phyloP scores from a whole-genome alignment of 2,329 filamentous ascomycete species.

The Penicillium sp. region DNA sequence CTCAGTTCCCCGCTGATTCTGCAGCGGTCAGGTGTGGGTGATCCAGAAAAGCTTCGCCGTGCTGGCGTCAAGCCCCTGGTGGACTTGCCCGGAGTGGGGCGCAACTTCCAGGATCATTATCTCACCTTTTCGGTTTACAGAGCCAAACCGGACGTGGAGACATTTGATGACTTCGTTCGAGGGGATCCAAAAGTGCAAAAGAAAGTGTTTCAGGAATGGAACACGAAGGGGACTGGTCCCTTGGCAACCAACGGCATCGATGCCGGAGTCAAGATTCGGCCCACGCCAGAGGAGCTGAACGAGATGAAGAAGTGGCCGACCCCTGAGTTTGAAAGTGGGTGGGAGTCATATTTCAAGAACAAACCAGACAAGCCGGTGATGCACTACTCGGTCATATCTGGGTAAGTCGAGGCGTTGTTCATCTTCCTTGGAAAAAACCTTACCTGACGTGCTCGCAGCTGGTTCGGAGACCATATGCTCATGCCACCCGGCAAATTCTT shows the following conservation, averaged over 20 bases:
- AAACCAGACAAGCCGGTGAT: constrained; percentile 85
- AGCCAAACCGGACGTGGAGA: constrained; percentile 72
- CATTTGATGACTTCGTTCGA: constrained; percentile 76
- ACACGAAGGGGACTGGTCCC: constrained; percentile 73
- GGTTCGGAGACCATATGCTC: constrained; percentile 51
- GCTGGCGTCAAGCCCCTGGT: constrained; percentile 68
- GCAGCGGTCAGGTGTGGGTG: constrained; percentile 71
- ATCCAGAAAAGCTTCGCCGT: constrained; percentile 67
- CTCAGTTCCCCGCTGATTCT: constrained; percentile 72
- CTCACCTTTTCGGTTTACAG: constrained; percentile 69
- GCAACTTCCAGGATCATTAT: constrained; percentile 77
- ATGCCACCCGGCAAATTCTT: constrained; percentile 78
- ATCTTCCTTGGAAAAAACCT: background rate
- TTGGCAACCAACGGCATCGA: constrained; percentile 77
- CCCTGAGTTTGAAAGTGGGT: constrained; percentile 66
- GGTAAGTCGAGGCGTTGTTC: constrained; percentile 35
- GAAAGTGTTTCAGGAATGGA: constrained; percentile 73
- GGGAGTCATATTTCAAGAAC: constrained; percentile 79
- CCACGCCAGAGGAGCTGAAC: constrained; percentile 64
- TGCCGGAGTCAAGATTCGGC: constrained; percentile 74
- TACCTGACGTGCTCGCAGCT: constrained; percentile 21
- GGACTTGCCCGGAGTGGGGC: constrained; percentile 69
- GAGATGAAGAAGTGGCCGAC: constrained; percentile 72
- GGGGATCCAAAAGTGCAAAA: constrained; percentile 72
- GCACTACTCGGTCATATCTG: constrained; percentile 76